Percentiles rank a stretch among this genome's conserved stretches.
phyloP scores from a whole-genome alignment of 257 asterid species.

The Leonotis leonurus region DNA sequence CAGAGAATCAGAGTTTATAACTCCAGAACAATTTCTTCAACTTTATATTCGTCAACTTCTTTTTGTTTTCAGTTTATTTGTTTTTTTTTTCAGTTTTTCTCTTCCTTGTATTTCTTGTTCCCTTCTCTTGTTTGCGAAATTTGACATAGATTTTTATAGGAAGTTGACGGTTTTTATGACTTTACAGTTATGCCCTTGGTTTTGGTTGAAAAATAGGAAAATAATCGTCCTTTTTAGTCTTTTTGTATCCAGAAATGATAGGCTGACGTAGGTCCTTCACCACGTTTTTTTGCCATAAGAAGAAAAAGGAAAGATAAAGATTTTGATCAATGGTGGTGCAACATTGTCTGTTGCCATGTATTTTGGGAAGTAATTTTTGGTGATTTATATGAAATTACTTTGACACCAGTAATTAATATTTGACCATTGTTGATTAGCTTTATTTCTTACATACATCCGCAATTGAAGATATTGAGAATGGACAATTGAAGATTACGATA shows the following conservation, averaged over 20 bases:
- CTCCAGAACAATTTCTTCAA: conserved; percentile 6
- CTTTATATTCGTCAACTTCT: neutral
- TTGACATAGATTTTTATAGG: conserved; percentile 20
- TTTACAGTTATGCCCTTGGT: conserved; percentile 30
- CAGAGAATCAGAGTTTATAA: conserved; percentile 54
- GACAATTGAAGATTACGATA: no score
- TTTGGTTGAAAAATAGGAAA: no score
- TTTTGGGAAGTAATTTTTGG: conserved; percentile 6
- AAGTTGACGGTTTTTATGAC: neutral
- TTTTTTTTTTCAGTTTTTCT: neutral
- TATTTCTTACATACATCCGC: neutral
- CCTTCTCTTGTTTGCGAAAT: conserved; percentile 21
- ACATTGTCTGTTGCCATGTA: neutral
- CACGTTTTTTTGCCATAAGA: neutral
- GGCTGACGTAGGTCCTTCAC: neutral
- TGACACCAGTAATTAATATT: neutral
- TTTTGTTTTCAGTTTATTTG: neutral
- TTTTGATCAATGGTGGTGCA: neutral
- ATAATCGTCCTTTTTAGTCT: neutral
- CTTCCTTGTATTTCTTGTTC: neutral
- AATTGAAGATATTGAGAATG: no score
- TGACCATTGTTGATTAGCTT: neutral
- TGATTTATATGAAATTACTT: neutral
- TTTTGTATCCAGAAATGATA: conserved; percentile 5
- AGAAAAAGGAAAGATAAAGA: neutral